A percentile compares a stretch with the other conserved stretches of the same genome.
Evolutionary conservation across 768 basidiomycete genomes (phyloP).

Genomic region (Mycena floridula): DNA sequence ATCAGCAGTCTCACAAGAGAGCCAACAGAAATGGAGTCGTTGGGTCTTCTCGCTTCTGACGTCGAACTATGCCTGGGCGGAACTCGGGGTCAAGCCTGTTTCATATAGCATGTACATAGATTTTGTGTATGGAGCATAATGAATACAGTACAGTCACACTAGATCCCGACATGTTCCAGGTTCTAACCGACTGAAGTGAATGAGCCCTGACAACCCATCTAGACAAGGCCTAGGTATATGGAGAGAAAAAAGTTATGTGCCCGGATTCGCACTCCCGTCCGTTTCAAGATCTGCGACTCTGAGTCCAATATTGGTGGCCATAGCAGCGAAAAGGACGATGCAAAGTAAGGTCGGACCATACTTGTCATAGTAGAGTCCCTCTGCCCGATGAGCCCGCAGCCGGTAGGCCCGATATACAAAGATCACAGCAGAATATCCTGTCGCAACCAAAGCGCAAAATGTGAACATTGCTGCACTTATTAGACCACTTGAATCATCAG

Average conservation of each 20-base stretch:
- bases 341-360: conserved; percentile 80
- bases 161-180: too few species aligned
- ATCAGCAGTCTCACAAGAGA: too few species aligned
- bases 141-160: too few species aligned
- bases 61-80: too few species aligned
- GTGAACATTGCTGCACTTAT: conserved; percentile 89
- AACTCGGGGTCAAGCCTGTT: too few species aligned
- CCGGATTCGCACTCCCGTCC: too few species aligned
- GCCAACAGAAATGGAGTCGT: too few species aligned
- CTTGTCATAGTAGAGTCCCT: conserved; percentile 85
- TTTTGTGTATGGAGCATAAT: too few species aligned
- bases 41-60: too few species aligned
- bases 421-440: conserved; percentile 79
- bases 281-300: conserved; percentile 54
- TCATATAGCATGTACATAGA: too few species aligned
- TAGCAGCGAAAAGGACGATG: conserved; percentile 57
- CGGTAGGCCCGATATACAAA: conserved; percentile 72
- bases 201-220: too few species aligned
- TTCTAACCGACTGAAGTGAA: too few species aligned
- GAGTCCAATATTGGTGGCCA: conserved; percentile 71
- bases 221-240: not conserved
- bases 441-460: conserved; percentile 78
- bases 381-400: conserved; percentile 64
- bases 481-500: conserved; percentile 69
- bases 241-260: not conserved